A percentile compares a stretch with the other conserved stretches of the same genome.
phyloP scores from a whole-genome alignment of 176 grass and related monocot species.

The Musa itinerans region DNA sequence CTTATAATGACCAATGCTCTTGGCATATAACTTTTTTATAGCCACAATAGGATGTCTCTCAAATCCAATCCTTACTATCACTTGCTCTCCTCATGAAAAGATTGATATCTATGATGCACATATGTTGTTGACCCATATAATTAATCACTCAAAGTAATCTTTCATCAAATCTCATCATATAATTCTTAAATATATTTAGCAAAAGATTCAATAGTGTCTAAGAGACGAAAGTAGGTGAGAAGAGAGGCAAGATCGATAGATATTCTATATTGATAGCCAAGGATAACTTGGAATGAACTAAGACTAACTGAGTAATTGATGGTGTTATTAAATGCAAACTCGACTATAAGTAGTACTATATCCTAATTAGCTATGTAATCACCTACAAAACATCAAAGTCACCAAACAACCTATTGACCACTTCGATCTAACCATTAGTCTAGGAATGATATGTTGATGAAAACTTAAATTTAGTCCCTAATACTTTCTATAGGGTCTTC shows the following conservation, averaged over 20 bases:
- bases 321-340: neutral
- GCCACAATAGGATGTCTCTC: too few relatives aligned
- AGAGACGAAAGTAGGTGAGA: neutral
- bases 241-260: neutral
- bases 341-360: neutral
- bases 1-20: too few relatives aligned
- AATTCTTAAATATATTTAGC: too few relatives aligned
- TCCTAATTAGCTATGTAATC: neutral
- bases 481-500: neutral
- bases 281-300: neutral
- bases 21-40: too few relatives aligned
- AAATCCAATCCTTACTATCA: too few relatives aligned
- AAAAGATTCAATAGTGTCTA: too few relatives aligned
- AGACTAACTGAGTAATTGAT: neutral
- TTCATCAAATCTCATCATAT: too few relatives aligned
- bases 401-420: neutral
- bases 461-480: neutral
- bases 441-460: neutral
- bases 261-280: neutral
- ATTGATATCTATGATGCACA: too few relatives aligned
- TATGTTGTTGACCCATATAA: too few relatives aligned
- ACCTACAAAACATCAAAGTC: neutral
- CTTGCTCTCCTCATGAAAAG: too few relatives aligned
- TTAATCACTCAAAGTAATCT: too few relatives aligned
- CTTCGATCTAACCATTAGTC: neutral